These are phyloP conservation scores for Citrus trifoliata DNA, from an alignment of 345 rosid species.

Conservation along the genomic window DNA sequence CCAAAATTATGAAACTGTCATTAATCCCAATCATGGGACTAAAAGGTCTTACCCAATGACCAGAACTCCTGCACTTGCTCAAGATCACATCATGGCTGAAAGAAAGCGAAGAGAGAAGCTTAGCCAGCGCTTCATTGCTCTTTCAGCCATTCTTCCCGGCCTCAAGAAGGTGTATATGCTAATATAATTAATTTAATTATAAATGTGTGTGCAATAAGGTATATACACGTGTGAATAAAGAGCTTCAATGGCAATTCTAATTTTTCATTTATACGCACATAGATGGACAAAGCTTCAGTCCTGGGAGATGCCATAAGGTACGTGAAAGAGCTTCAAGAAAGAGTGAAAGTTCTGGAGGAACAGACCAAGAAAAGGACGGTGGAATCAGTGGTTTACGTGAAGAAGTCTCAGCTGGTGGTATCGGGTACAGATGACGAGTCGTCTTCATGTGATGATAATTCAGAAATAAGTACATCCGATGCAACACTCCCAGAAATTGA, in stretches of 20 bases:
- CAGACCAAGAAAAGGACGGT: constrained; percentile 46
- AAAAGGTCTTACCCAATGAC: constrained; percentile 12
- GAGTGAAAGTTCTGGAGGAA: constrained; percentile 45
- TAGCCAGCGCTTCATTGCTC: constrained; percentile 55
- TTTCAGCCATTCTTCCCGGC: constrained; percentile 53
- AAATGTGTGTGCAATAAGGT: not conserved
- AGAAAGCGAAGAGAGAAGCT: constrained; percentile 59
- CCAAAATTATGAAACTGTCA: constrained; percentile 4
- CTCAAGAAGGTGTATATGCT: constrained; percentile 41
- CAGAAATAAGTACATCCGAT: constrained; percentile 22
- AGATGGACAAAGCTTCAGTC: constrained; percentile 70
- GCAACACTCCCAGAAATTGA: constrained; percentile 68
- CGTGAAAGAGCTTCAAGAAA: constrained; percentile 68
- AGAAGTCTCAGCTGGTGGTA: constrained; percentile 40
- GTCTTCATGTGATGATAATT: constrained; percentile 37
- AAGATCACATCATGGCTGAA: constrained; percentile 54
- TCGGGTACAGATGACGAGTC: constrained; percentile 35
- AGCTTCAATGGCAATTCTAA: no score
- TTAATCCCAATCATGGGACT: not conserved
- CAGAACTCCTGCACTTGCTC: constrained; percentile 38
- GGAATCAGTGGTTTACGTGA: constrained; percentile 54
- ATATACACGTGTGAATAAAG: no score
- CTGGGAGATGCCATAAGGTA: constrained; percentile 73
- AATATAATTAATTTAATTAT: not conserved
- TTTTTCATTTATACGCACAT: no score